Conservation (phyloP, 2,329 filamentous ascomycete species). For the Penicillium sp. region DNA sequence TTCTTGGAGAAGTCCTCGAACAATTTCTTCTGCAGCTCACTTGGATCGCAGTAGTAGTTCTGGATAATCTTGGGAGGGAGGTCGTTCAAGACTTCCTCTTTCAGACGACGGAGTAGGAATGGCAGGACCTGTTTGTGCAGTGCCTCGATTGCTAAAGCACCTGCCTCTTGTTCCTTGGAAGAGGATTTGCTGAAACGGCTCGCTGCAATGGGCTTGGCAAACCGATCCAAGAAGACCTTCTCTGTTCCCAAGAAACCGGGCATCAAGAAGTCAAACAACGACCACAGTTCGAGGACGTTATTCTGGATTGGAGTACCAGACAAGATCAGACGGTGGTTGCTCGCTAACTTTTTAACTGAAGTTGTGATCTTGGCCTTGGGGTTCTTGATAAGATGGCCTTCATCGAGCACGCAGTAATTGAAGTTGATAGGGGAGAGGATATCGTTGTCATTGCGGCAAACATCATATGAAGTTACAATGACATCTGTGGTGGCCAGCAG, state of each 20-base stretch:
- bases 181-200: slow-evolving; percentile 96
- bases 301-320: slow-evolving; percentile 98
- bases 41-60: slow-evolving; percentile 98
- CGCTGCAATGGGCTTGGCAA: slow-evolving; percentile 90
- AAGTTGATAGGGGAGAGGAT: slow-evolving; percentile 78
- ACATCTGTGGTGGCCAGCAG: slow-evolving; percentile 78
- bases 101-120: slow-evolving; percentile 91
- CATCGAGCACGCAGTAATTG: slow-evolving; percentile 97
- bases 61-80: slow-evolving; percentile 97
- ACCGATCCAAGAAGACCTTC: slow-evolving; percentile 93
- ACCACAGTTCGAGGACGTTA: slow-evolving; percentile 96
- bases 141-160: slow-evolving; percentile 94
- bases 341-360: slow-evolving; percentile 83
- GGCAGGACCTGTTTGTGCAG: slow-evolving; percentile 96
- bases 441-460: slow-evolving; percentile 94
- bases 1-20: slow-evolving; percentile 97
- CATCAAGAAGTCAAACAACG: slow-evolving; percentile 98
- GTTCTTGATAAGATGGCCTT: slow-evolving; percentile 98
- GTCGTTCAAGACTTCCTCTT: slow-evolving; percentile 96
- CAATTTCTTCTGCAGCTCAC: slow-evolving; percentile 87
- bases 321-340: slow-evolving; percentile 92
- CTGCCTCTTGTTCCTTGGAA: slow-evolving; percentile 96
- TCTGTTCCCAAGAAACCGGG: slow-evolving; percentile 94
- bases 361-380: slow-evolving; percentile 93
- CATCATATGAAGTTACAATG: slow-evolving; percentile 96